Base-by-base conservation (phyloP, 495 filamentous ascomycete genomes). In the Hypoxylon cercidicola region DNA sequence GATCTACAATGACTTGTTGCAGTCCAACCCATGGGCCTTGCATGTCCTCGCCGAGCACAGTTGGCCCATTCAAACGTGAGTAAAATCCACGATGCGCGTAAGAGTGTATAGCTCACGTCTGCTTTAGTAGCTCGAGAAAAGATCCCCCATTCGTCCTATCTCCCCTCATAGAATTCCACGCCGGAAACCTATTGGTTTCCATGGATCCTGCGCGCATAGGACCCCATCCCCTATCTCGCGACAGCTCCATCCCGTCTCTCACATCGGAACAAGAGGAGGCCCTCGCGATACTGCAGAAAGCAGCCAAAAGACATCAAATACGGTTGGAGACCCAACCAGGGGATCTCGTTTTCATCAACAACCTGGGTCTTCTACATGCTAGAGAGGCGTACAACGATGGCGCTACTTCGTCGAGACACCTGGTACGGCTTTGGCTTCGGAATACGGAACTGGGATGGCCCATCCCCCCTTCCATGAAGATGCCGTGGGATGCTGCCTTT, bases 261-360 rank as follows among this genome's bases (percentile, higher is more conserved):
- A 74, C 60, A 1, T 10, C 40, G 8, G 47, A 43, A n/a, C 80
- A 83, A 53, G 56, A 56, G 28, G 56, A 74, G 10, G 77, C 80
- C 12, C 70, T 83, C 41, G 61, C 61, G 0, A 40, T 71, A 23
- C 48, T 83, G 1, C 70, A 72, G 8, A 45, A 53, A 7, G 58
- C 74, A 4, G 80, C 80, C 0, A 53, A 62, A 10, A 74, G 70
- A 40, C 59, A 79, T 37, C 74, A 74, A 4, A 43, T 78, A 5
- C 64, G 25, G 16, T 67, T 90, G 4, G 73, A 83, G 20, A 79
- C 85, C 20, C 75, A 80, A 48, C 74, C 77, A 6, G 88, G 87
- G 0, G 88, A 91, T 69, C 76, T 90, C 13, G 72, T 86, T 37
- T 86, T 87, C 60, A 77, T 89, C 60, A 88, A 90, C 65, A 90